Evolutionary conservation across 345 rosid species (phyloP).

Genomic region (Populus pruinosa): DNA sequence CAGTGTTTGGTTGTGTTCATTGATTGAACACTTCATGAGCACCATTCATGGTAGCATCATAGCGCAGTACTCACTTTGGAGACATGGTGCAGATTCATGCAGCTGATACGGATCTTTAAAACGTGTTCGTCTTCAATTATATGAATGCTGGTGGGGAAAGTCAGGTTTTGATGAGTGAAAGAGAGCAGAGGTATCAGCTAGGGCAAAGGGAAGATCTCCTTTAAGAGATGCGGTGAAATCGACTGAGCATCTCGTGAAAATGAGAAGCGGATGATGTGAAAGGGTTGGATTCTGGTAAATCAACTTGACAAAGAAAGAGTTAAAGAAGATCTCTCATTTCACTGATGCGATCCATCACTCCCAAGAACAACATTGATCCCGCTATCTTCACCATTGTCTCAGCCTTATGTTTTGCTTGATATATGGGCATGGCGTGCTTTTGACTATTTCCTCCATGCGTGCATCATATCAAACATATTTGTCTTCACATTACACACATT

Average conservation of each 20-base stretch:
- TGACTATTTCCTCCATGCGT: background rate
- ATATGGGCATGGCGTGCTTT: background rate
- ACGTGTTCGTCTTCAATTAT: background rate
- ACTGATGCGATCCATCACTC: background rate
- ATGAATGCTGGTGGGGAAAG: background rate
- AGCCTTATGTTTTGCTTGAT: background rate
- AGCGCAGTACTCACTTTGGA: background rate
- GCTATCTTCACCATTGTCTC: background rate
- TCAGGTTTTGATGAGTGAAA: background rate
- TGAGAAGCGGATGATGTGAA: conserved; percentile 23
- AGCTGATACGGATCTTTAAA: background rate
- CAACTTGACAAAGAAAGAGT: conserved; percentile 15
- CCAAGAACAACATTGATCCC: background rate
- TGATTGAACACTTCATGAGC: background rate
- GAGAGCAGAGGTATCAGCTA: background rate
- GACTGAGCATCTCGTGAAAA: background rate
- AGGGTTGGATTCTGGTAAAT: conserved; percentile 28
- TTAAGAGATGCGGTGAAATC: background rate
- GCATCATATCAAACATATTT: background rate
- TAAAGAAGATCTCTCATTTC: conserved; percentile 18
- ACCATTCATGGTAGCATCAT: background rate
- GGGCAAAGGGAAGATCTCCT: background rate
- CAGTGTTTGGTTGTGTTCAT: no score
- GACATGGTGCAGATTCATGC: background rate
- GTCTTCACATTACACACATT: background rate